These are phyloP conservation scores for Fusarium beomiforme DNA, from an alignment of 2,329 filamentous ascomycete species.

Conservation along the genomic window DNA sequence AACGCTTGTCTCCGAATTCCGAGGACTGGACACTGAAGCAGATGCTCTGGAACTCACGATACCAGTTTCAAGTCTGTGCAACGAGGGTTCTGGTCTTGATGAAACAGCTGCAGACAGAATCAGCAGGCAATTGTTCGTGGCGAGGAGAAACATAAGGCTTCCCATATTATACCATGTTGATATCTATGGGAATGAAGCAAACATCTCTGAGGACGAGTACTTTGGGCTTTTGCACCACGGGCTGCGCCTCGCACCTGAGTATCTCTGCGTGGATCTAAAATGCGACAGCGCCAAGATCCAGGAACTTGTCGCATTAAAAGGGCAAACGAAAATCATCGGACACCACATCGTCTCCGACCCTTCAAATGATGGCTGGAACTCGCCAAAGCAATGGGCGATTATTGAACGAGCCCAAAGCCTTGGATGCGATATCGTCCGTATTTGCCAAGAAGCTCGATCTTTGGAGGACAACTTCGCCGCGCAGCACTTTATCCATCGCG, in stretches of 20 bases:
- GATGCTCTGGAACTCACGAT: neutral
- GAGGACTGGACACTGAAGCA: neutral
- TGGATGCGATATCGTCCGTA: neutral
- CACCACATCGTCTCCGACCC: neutral
- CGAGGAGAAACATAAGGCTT: neutral
- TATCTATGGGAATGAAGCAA: fast-evolving
- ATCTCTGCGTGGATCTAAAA: neutral
- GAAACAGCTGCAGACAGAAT: neutral
- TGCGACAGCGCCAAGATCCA: neutral
- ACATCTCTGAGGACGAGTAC: neutral
- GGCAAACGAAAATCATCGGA: neutral
- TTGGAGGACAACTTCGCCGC: slow-evolving; percentile 5
- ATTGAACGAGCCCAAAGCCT: neutral
- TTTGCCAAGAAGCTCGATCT: neutral
- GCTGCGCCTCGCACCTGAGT: neutral
- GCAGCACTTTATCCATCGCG: neutral
- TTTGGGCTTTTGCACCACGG: neutral
- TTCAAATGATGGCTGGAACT: neutral
- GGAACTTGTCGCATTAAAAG: neutral
- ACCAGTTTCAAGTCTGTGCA: neutral
- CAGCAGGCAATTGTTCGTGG: neutral
- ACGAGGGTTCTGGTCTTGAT: fast-evolving
- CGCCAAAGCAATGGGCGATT: neutral
- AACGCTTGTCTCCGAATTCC: neutral
- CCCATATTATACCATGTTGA: neutral